phyloP scores from a whole-genome alignment of 225 moss, liverwort and hornwort species.

The Sphagnum tenellum region DNA sequence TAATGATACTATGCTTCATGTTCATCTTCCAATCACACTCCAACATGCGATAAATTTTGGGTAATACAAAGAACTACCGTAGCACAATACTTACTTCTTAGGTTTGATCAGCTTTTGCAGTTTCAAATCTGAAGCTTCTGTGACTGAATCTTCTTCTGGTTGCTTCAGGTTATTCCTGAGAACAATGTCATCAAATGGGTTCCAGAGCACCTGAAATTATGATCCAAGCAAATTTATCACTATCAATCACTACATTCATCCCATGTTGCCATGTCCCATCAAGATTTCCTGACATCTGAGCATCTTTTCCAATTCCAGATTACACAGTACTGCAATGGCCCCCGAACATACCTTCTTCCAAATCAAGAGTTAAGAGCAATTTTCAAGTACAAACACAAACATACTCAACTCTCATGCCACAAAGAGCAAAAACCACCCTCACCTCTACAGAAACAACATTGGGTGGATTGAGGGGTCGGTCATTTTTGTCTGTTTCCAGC shows the following conservation, averaged over 20 bases:
- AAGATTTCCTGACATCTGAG: slow-evolving; percentile 14
- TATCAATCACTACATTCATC: slow-evolving; percentile 82
- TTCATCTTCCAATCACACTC: too few species aligned
- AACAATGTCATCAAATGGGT: slow-evolving; percentile 96
- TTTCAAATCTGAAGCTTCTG: slow-evolving; percentile 21
- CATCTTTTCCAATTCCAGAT: too few species aligned
- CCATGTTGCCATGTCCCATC: slow-evolving; percentile 48
- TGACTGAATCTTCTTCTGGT: slow-evolving; percentile 9
- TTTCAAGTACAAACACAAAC: neutral
- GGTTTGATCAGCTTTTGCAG: slow-evolving; percentile 35
- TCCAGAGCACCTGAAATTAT: slow-evolving; percentile 99
- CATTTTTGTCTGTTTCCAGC: slow-evolving; percentile 69
- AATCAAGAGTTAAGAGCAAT: too few species aligned
- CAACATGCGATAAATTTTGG: too few species aligned
- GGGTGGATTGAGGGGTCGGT: slow-evolving; percentile 81
- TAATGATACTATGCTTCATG: too few species aligned
- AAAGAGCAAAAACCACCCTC: neutral
- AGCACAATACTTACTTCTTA: slow-evolving; percentile 51
- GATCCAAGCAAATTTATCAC: slow-evolving; percentile 66
- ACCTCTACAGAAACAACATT: slow-evolving; percentile 84
- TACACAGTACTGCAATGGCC: too few species aligned
- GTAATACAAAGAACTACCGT: too few species aligned
- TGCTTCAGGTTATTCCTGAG: slow-evolving; percentile 40
- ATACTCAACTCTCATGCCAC: too few species aligned
- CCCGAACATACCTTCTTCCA: too few species aligned